These are phyloP conservation scores for Schrenkiella parvula DNA, from an alignment of 345 rosid genomes.

Conservation along the genomic window DNA sequence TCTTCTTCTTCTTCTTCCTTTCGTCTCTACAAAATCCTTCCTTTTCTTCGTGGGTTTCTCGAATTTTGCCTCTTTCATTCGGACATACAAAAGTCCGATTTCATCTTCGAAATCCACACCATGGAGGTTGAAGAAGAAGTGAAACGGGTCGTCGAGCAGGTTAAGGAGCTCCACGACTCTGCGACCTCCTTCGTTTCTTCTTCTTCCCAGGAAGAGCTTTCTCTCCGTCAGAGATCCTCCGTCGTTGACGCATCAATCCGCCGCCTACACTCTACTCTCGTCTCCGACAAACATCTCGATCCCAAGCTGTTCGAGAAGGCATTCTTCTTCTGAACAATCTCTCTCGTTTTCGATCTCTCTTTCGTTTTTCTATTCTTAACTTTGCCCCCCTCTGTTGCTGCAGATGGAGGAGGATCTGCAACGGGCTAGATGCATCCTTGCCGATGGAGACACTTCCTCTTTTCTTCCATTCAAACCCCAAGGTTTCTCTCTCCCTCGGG, in stretches of 20 bases:
- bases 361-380: neutral
- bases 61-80: neutral
- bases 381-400: neutral
- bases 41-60: neutral
- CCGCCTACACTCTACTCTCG: conserved; percentile 50
- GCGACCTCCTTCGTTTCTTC: conserved; percentile 53
- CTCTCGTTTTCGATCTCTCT: neutral
- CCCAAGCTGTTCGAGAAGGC: conserved; percentile 70
- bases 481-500: conserved; percentile 35
- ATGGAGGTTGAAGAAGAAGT: conserved; percentile 70
- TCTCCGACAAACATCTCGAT: conserved; percentile 42
- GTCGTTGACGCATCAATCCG: conserved; percentile 71
- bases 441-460: conserved; percentile 81
- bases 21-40: neutral
- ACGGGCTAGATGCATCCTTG: conserved; percentile 59
- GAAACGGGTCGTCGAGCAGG: conserved; percentile 58
- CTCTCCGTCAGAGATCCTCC: conserved; percentile 62
- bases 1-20: neutral
- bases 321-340: neutral
- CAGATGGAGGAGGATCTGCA: conserved; percentile 86
- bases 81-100: conserved; percentile 14
- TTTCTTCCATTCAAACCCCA: conserved; percentile 72
- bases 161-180: conserved; percentile 74
- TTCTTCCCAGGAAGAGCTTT: conserved; percentile 61
- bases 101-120: neutral